Evolutionary conservation across 2,329 filamentous ascomycete species (phyloP).

Genomic region (Orbilia brochopaga): DNA sequence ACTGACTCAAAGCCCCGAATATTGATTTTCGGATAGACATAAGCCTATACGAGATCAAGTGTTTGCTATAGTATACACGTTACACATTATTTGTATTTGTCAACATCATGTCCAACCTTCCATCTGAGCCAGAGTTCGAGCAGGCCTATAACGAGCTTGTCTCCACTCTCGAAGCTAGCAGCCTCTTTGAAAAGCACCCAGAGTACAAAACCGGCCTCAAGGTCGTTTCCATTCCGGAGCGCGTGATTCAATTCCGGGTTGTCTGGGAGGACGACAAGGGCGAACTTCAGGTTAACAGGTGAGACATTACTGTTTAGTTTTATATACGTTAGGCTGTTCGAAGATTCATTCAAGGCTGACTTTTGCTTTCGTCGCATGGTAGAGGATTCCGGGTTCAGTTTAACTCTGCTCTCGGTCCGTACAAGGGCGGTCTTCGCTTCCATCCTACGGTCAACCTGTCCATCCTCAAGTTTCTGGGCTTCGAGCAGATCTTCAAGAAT

Average conservation of each 20-base stretch:
- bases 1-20: not conserved
- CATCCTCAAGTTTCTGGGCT: slow-evolving; percentile 94
- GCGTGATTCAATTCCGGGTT: slow-evolving; percentile 95
- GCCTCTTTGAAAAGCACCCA: slow-evolving; percentile 90
- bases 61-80: slow-evolving; percentile 2
- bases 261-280: slow-evolving; percentile 95
- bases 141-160: slow-evolving; percentile 97
- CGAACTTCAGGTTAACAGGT: slow-evolving; percentile 53
- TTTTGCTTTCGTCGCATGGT: slow-evolving; percentile 85
- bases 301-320: slow-evolving; percentile 11
- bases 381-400: slow-evolving; percentile 94
- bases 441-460: slow-evolving; percentile 85
- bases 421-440: slow-evolving; percentile 96
- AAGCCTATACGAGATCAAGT: not conserved
- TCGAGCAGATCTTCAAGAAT: slow-evolving; percentile 99
- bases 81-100: slow-evolving; percentile 53
- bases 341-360: slow-evolving; percentile 44
- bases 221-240: slow-evolving; percentile 89
- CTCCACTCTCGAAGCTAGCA: slow-evolving; percentile 91
- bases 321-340: not conserved
- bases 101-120: slow-evolving; percentile 80
- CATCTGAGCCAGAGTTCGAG: slow-evolving; percentile 94
- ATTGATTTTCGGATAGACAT: slow-evolving; percentile 16
- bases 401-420: slow-evolving; percentile 95
- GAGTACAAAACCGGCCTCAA: slow-evolving; percentile 91